Conservation (phyloP, 345 rosid genomes). For the Garcia nutans region DNA sequence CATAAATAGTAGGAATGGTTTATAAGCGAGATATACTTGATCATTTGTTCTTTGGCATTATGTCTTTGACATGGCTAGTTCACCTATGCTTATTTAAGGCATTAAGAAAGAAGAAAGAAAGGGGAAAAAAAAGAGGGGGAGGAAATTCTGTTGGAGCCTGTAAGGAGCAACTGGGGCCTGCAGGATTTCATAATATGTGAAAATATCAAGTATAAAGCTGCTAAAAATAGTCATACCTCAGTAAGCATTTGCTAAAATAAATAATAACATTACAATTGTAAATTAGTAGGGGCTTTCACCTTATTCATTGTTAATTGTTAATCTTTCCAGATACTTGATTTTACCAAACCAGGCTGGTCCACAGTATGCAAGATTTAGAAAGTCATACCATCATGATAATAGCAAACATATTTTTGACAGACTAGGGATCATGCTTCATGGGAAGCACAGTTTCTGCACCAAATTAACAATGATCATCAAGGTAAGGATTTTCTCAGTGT, state of each 20-base stretch:
- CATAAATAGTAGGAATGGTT: neutral
- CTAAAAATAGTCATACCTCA: neutral
- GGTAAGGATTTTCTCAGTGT: constrained; percentile 28
- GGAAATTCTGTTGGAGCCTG: neutral
- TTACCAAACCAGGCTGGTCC: constrained; percentile 31
- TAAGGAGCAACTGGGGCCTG: neutral
- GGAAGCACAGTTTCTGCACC: constrained; percentile 49
- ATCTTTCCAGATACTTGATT: constrained; percentile 46
- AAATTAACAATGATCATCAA: constrained; percentile 49
- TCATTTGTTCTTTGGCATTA: neutral
- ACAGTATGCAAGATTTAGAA: constrained; percentile 16
- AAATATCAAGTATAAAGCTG: neutral
- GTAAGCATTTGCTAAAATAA: neutral
- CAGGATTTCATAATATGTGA: neutral
- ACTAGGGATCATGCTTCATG: constrained; percentile 61
- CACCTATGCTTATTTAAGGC: neutral
- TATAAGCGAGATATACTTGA: neutral
- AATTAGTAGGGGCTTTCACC: neutral
- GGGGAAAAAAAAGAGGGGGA: too few relatives aligned
- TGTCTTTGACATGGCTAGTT: neutral
- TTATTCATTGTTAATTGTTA: constrained; percentile 14
- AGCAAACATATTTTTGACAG: constrained; percentile 36
- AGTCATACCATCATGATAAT: constrained; percentile 16
- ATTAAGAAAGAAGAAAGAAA: neutral
- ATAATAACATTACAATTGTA: too few relatives aligned